Conservation (phyloP, 2,329 filamentous ascomycete genomes). For the Colletotrichum sansevieriae region DNA sequence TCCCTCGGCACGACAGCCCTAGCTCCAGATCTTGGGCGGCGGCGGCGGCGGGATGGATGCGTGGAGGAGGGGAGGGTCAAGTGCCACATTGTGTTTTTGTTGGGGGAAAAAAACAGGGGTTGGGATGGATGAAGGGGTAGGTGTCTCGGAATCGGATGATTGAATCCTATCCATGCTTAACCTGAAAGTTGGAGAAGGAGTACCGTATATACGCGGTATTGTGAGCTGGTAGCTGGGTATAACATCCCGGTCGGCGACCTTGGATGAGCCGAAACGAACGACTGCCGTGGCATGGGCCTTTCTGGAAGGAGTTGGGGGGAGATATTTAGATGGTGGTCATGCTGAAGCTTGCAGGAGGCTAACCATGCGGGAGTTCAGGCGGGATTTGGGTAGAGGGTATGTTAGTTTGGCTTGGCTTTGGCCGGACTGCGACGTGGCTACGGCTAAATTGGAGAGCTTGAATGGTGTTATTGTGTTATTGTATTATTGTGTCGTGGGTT, state of each 20-base stretch:
- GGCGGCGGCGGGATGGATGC: not conserved
- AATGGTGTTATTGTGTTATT: too few relatives aligned
- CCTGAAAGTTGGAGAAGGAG: too few relatives aligned
- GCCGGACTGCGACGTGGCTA: conserved; percentile 20
- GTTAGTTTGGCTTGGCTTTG: not conserved
- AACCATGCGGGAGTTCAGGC: too few relatives aligned
- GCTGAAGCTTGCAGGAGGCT: too few relatives aligned
- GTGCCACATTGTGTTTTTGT: conserved; percentile 23
- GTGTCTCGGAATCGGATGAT: conserved; percentile 21
- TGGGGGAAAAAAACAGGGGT: conserved; percentile 13
- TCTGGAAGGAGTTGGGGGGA: not conserved
- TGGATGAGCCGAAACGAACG: conserved; percentile 1
- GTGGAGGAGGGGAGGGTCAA: conserved; percentile 1
- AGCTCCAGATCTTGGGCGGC: conserved; percentile 15
- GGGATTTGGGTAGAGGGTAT: too few relatives aligned
- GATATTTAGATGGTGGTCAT: too few relatives aligned
- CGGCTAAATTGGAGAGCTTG: too few relatives aligned
- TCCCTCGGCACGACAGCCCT: conserved; percentile 8
- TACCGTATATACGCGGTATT: not conserved
- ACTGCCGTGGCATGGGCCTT: conserved; percentile 16
- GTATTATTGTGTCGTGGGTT: not conserved
- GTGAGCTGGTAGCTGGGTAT: too few relatives aligned
- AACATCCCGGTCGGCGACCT: not conserved
- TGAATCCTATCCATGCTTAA: not conserved
- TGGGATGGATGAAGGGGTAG: not conserved